Evolutionary conservation across 73 alveolate species (phyloP).

Genomic region (Tetrahymena elliotti): DNA sequence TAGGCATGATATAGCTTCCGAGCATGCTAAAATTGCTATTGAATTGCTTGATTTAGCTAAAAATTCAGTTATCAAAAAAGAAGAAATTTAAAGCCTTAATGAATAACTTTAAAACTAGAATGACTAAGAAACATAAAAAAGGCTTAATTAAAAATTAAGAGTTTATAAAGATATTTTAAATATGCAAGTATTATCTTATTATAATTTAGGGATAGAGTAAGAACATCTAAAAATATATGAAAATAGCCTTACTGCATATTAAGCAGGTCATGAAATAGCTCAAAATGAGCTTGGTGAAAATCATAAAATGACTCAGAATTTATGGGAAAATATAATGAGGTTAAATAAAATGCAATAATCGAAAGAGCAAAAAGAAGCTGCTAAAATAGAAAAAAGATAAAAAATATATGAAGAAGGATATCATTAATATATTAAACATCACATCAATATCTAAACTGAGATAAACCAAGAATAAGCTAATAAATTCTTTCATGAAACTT

Average conservation of each 20-base stretch:
- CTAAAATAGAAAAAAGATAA: neutral
- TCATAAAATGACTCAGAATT: neutral
- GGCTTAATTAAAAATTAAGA: neutral
- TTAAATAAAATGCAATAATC: neutral
- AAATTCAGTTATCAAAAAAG: neutral
- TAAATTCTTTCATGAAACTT: neutral
- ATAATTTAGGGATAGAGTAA: neutral
- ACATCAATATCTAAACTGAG: neutral
- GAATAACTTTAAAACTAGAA: neutral
- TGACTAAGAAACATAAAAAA: neutral
- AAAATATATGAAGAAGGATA: neutral
- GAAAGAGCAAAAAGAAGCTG: neutral
- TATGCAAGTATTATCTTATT: neutral
- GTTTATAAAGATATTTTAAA: neutral
- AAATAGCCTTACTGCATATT: neutral
- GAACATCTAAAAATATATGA: neutral
- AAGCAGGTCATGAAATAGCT: neutral
- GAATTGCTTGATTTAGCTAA: neutral
- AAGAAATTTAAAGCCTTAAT: neutral
- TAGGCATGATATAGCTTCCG: neutral
- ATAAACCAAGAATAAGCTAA: neutral
- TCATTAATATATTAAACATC: neutral
- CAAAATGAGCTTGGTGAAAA: neutral
- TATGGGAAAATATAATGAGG: neutral
- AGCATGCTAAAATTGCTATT: neutral